Conservation (phyloP, 768 basidiomycete genomes). For the Lentinus tigrinus region DNA sequence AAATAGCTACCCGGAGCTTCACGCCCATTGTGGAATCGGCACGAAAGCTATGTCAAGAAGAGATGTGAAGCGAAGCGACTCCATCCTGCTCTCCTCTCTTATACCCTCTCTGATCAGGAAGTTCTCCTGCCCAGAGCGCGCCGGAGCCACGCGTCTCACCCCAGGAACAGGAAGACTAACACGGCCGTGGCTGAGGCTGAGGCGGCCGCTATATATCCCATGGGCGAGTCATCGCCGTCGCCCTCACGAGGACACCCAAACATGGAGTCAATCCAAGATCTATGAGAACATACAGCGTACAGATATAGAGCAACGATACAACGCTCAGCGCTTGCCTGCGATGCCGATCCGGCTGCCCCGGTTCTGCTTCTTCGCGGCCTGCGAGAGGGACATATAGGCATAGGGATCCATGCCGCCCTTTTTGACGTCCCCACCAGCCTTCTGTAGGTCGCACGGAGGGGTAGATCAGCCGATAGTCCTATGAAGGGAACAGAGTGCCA, state of each 20-base stretch:
- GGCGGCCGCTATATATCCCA: background rate
- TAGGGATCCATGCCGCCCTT: conserved; percentile 87
- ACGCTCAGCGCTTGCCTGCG: conserved; percentile 54
- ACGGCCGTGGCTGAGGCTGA: background rate
- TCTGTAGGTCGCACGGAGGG: conserved; percentile 45
- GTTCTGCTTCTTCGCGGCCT: conserved; percentile 71
- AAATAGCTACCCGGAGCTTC: conserved; percentile 35
- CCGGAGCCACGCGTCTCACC: background rate
- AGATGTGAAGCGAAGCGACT: background rate
- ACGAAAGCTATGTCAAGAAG: background rate
- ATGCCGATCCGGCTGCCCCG: conserved; percentile 52
- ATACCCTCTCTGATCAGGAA: background rate
- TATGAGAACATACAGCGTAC: conserved; percentile 11
- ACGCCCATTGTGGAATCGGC: background rate
- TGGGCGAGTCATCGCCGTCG: background rate
- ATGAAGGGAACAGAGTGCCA: conserved; percentile 23
- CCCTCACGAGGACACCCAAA: background rate
- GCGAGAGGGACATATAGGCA: conserved; percentile 82
- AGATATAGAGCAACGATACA: conserved; percentile 3
- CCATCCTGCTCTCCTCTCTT: background rate
- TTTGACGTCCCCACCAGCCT: conserved; percentile 93
- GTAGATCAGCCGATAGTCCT: background rate
- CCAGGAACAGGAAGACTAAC: background rate
- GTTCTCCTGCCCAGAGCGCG: too few species aligned
- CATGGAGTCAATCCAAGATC: conserved; percentile 8